A percentile compares a stretch with the other conserved stretches of the same genome.
Conservation (phyloP, 495 filamentous ascomycete genomes). For the Penicillium paxilli region DNA sequence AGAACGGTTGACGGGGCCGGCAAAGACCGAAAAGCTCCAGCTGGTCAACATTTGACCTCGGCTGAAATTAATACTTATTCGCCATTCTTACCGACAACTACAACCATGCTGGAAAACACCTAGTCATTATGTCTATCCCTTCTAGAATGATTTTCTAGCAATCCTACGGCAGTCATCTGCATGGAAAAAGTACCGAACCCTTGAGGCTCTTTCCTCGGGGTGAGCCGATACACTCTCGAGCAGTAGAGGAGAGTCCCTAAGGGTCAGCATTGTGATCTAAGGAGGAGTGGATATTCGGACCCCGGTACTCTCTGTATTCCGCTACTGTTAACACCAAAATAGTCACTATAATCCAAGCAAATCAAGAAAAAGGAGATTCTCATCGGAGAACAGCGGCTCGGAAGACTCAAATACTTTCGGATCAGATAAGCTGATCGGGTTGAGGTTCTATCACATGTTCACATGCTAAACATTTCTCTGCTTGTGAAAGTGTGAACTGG, state of each 20-base stretch:
- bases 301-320: too few relatives aligned
- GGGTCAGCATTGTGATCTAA: too few relatives aligned
- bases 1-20: too few relatives aligned
- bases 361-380: neutral
- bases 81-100: neutral
- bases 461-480: slow-evolving; percentile 6
- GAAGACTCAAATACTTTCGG: slow-evolving; percentile 11
- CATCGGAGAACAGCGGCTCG: slow-evolving; percentile 12
- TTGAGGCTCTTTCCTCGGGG: neutral
- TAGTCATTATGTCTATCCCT: too few relatives aligned
- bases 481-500: slow-evolving; percentile 12
- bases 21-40: neutral
- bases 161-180: neutral
- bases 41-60: neutral
- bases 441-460: slow-evolving; percentile 18
- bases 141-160: neutral
- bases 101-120: neutral
- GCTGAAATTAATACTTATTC: too few relatives aligned
- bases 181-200: neutral
- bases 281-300: too few relatives aligned
- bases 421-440: slow-evolving; percentile 22
- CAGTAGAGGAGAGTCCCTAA: neutral
- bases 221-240: too few relatives aligned
- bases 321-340: neutral
- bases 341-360: neutral